Percentiles rank a stretch among this genome's conserved stretches.
phyloP scores from a whole-genome alignment of 176 grass and related monocot genomes.

The Oryza meridionalis region DNA sequence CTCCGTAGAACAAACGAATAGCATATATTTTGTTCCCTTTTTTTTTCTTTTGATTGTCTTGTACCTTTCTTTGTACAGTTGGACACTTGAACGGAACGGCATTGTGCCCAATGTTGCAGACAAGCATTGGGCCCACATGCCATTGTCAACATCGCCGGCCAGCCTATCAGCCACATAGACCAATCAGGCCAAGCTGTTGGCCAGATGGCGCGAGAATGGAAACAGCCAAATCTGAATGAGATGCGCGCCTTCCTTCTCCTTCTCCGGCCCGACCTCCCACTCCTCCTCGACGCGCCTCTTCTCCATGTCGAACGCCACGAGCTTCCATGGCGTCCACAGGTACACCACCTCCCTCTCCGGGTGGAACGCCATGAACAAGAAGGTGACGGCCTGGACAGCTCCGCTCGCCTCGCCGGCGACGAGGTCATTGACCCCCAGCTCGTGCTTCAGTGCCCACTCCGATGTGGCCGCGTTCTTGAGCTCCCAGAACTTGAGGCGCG shows the following conservation, averaged over 20 bases:
- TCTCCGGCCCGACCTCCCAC: conserved; percentile 58
- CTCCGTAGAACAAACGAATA: background rate
- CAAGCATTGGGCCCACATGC: background rate
- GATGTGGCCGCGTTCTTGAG: conserved; percentile 4
- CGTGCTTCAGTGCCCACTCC: conserved; percentile 62
- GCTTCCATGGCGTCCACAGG: conserved; percentile 66
- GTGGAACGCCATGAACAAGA: conserved; percentile 80
- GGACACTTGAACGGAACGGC: no score
- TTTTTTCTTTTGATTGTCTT: background rate
- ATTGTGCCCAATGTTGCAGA: background rate
- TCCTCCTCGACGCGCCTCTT: conserved; percentile 48
- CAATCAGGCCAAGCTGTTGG: conserved; percentile 55
- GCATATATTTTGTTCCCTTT: background rate
- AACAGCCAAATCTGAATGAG: conserved; percentile 86
- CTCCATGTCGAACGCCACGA: conserved; percentile 64
- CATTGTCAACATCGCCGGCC: background rate
- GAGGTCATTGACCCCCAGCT: conserved; percentile 53
- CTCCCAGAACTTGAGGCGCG: conserved; percentile 75
- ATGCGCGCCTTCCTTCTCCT: conserved; percentile 56
- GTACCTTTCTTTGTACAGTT: background rate
- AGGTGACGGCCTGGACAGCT: conserved; percentile 22
- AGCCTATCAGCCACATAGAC: background rate
- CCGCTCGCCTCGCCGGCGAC: conserved; percentile 7
- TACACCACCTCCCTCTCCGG: conserved; percentile 81
- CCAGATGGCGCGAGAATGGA: conserved; percentile 73